Evolutionary conservation across 495 filamentous ascomycete species (phyloP).

Genomic region (Copromyces sp.): DNA sequence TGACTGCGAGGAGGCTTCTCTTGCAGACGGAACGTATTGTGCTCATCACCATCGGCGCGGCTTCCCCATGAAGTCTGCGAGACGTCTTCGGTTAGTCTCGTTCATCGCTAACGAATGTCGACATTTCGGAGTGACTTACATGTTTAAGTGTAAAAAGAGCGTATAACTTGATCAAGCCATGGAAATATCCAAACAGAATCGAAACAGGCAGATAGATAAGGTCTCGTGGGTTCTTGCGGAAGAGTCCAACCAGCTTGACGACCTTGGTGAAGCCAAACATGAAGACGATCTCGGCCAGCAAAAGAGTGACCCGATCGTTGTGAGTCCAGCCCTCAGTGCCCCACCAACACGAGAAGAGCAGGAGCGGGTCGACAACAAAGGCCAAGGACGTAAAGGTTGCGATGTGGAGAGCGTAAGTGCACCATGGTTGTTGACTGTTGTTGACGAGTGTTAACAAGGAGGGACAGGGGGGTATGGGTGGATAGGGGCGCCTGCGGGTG

Average conservation of each 20-base stretch:
- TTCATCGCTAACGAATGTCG: neutral
- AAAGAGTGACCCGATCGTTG: conserved; percentile 31
- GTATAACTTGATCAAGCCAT: conserved; percentile 68
- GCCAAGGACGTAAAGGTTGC: conserved; percentile 65
- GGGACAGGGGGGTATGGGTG: neutral
- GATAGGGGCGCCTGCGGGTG: neutral
- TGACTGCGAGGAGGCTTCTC: conserved; percentile 37
- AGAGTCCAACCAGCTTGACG: conserved; percentile 66
- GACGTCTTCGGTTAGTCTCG: conserved; percentile 14
- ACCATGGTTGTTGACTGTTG: conserved; percentile 60
- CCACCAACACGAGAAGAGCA: conserved; percentile 47
- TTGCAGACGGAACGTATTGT: conserved; percentile 47
- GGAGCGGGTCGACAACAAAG: conserved; percentile 50
- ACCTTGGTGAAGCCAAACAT: conserved; percentile 58
- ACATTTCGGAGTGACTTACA: conserved; percentile 35
- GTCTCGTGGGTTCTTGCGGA: conserved; percentile 59
- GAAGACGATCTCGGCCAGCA: conserved; percentile 38
- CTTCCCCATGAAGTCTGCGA: conserved; percentile 59
- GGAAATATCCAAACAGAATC: conserved; percentile 68
- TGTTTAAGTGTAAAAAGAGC: conserved; percentile 59
- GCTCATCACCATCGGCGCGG: conserved; percentile 53
- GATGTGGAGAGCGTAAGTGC: conserved; percentile 64
- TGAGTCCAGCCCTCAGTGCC: conserved; percentile 34
- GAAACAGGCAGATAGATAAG: conserved; percentile 60
- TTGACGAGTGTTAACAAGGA: neutral